Evolutionary conservation across 106 monocot genomes (phyloP).

Genomic region (Phalaenopsis equestris): DNA sequence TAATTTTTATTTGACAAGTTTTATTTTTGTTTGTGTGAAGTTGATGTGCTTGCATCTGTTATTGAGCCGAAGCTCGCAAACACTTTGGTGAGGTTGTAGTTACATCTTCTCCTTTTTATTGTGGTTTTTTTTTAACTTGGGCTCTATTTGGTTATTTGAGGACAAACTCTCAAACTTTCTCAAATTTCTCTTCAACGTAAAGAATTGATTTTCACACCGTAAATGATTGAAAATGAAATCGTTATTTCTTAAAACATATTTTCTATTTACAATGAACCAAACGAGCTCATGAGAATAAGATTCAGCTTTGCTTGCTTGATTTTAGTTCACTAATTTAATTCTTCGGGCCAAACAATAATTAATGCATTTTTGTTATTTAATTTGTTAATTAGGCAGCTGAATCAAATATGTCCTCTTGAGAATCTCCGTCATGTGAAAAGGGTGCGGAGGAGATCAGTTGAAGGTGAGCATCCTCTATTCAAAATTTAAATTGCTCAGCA

Average conservation of each 20-base stretch:
- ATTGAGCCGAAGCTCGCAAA: constrained; percentile 66
- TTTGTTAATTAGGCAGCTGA: constrained; percentile 29
- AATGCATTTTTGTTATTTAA: constrained; percentile 2
- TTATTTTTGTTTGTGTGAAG: constrained; percentile 11
- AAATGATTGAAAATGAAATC: not conserved
- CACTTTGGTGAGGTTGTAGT: constrained; percentile 42
- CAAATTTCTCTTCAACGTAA: not conserved
- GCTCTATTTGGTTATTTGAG: not conserved
- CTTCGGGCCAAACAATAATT: not conserved
- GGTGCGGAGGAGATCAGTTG: constrained; percentile 23
- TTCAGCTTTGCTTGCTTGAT: not conserved
- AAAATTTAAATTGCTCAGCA: not conserved
- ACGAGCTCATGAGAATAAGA: not conserved
- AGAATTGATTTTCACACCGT: not conserved
- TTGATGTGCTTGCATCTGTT: constrained; percentile 45
- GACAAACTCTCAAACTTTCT: not conserved
- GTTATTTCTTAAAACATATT: not conserved
- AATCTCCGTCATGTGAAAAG: constrained; percentile 59
- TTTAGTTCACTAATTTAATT: not conserved
- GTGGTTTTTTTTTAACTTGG: not conserved
- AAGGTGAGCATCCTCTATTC: constrained; percentile 24
- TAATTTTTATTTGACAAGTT: not conserved
- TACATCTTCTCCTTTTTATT: not conserved
- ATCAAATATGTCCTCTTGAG: constrained; percentile 44
- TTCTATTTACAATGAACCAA: not conserved